Percentiles rank a stretch among this genome's conserved stretches.
phyloP scores from a whole-genome alignment of 192 early-diverging fungal species.

The Coemansia sp. region DNA sequence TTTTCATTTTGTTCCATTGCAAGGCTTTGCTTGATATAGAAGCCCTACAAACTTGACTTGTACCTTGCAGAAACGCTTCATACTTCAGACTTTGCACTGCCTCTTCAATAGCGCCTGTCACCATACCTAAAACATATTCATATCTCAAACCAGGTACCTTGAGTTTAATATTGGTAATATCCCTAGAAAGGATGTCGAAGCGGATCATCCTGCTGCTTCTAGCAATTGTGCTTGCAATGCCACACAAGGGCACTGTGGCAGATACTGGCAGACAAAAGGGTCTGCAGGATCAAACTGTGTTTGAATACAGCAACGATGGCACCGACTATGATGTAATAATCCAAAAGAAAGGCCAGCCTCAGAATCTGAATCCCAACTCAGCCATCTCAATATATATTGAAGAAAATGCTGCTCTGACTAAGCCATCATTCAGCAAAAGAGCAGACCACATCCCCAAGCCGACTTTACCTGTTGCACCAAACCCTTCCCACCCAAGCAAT shows the following conservation, averaged over 20 bases:
- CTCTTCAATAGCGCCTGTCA: background rate
- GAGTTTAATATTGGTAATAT: background rate
- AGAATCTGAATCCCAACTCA: background rate
- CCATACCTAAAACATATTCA: background rate
- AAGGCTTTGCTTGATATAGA: background rate
- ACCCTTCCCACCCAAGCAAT: background rate
- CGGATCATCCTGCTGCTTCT: background rate
- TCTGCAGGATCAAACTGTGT: background rate
- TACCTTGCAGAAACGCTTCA: background rate
- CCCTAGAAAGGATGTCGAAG: background rate
- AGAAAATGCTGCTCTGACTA: background rate
- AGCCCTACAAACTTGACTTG: background rate
- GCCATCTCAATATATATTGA: background rate
- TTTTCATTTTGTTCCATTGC: background rate
- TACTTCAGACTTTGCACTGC: background rate
- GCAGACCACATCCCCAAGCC: background rate
- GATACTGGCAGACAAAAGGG: background rate
- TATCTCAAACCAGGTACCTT: background rate
- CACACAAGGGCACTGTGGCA: background rate
- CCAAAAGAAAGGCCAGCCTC: background rate
- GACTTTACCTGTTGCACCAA: background rate
- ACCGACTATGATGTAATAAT: constrained; percentile 13
- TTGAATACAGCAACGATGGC: constrained; percentile 17
- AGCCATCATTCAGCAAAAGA: background rate
- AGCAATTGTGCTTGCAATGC: background rate